These are phyloP conservation scores for Bretziella fagacearum DNA, from an alignment of 2,329 filamentous ascomycete genomes.

Conservation along the genomic window DNA sequence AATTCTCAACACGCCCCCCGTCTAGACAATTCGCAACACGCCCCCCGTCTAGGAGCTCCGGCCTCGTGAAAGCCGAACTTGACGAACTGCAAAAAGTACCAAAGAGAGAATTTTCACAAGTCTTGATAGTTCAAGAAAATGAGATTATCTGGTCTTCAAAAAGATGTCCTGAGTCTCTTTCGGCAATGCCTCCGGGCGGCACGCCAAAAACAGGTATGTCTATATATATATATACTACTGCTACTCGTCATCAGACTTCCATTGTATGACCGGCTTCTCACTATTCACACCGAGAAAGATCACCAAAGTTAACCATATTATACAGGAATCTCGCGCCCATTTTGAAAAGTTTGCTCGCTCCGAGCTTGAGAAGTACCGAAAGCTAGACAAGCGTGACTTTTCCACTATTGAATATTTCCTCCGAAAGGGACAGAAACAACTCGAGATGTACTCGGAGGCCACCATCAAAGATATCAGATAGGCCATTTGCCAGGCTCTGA, in stretches of 20 bases:
- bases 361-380: conserved; percentile 58
- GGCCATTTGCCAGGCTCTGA: no score
- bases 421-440: conserved; percentile 62
- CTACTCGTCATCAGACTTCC: no score
- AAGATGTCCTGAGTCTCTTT: conserved; percentile 73
- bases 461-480: conserved; percentile 56
- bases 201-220: conserved; percentile 58
- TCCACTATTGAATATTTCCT: conserved; percentile 69
- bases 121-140: conserved; percentile 17
- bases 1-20: no score
- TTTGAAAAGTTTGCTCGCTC: conserved; percentile 48
- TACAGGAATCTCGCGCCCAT: conserved; percentile 38
- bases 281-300: no score
- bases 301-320: background rate
- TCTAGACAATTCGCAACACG: no score
- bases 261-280: no score
- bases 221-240: background rate
- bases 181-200: conserved; percentile 69
- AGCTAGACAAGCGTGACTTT: conserved; percentile 70
- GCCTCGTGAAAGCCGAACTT: no score
- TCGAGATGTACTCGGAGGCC: conserved; percentile 65
- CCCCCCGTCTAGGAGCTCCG: no score
- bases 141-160: conserved; percentile 70
- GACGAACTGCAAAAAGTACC: no score
- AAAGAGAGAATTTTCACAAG: no score